phyloP scores from a whole-genome alignment of 2,329 filamentous ascomycete species.

The Colletotrichum euphorbiae region DNA sequence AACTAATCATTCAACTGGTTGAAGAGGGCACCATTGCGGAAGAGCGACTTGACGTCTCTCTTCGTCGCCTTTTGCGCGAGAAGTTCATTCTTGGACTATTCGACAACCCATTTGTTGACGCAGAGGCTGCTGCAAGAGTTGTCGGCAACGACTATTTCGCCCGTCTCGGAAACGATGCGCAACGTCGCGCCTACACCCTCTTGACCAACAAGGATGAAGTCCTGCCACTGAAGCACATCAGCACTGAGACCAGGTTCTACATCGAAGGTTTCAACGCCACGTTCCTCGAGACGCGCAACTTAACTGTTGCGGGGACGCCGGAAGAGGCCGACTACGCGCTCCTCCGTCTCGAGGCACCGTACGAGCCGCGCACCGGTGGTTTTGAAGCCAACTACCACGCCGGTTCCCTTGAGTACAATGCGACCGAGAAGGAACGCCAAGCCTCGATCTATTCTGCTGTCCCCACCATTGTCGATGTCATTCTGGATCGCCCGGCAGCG shows the following conservation, averaged over 20 bases:
- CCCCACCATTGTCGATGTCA: slow-evolving; percentile 57
- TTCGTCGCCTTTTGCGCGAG: slow-evolving; percentile 59
- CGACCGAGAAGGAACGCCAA: slow-evolving; percentile 44
- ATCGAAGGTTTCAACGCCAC: slow-evolving; percentile 37
- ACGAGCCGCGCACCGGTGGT: slow-evolving; percentile 53
- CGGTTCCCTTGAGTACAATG: slow-evolving; percentile 55
- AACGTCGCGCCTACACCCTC: slow-evolving; percentile 46
- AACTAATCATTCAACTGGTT: slow-evolving; percentile 61
- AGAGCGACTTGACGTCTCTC: slow-evolving; percentile 57
- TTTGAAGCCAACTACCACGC: slow-evolving; percentile 54
- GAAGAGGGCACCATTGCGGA: slow-evolving; percentile 54
- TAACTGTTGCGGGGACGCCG: slow-evolving; percentile 50
- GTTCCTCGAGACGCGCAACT: slow-evolving; percentile 40
- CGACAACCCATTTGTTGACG: slow-evolving; percentile 62
- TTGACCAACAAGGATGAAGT: slow-evolving; percentile 44
- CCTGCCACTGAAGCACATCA: slow-evolving; percentile 41
- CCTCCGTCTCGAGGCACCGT: slow-evolving; percentile 54
- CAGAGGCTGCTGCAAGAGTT: slow-evolving; percentile 52
- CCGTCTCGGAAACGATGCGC: slow-evolving; percentile 41
- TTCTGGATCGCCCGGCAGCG: slow-evolving; percentile 54
- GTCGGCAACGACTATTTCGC: slow-evolving; percentile 59
- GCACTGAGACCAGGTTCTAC: slow-evolving; percentile 41
- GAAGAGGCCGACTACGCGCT: slow-evolving; percentile 56
- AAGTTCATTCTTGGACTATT: slow-evolving; percentile 65
- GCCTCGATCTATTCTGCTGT: slow-evolving; percentile 52